Conservation (phyloP, 345 rosid species). For the Lepidium didymum region DNA sequence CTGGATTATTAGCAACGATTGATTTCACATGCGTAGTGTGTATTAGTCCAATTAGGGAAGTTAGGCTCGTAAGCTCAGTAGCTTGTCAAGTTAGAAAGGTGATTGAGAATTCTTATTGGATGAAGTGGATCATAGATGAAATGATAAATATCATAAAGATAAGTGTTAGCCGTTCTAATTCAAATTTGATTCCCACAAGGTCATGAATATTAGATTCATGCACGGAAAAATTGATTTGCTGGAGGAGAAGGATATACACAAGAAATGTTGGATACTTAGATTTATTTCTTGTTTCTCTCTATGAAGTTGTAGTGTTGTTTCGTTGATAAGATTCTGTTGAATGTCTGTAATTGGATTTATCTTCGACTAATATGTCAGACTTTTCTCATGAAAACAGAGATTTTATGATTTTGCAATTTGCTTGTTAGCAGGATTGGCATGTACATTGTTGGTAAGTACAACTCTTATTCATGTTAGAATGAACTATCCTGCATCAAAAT, state of each 20-base stretch:
- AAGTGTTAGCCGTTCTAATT: background rate
- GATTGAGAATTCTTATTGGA: background rate
- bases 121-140: background rate
- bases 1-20: background rate
- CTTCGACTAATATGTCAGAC: background rate
- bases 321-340: background rate
- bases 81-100: background rate
- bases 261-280: background rate
- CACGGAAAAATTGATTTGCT: background rate
- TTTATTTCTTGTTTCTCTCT: background rate
- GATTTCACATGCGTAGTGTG: background rate
- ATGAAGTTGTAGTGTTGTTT: background rate
- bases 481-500: background rate
- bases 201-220: background rate
- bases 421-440: slow-evolving; percentile 66
- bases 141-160: background rate
- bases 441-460: slow-evolving; percentile 72
- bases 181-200: background rate
- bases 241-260: background rate
- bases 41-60: background rate
- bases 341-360: background rate
- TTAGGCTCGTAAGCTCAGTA: background rate
- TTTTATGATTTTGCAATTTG: slow-evolving; percentile 79
- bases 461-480: background rate
- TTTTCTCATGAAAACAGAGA: slow-evolving; percentile 38